phyloP scores from a whole-genome alignment of 2,329 filamentous ascomycete genomes.

The Diaporthe eres region DNA sequence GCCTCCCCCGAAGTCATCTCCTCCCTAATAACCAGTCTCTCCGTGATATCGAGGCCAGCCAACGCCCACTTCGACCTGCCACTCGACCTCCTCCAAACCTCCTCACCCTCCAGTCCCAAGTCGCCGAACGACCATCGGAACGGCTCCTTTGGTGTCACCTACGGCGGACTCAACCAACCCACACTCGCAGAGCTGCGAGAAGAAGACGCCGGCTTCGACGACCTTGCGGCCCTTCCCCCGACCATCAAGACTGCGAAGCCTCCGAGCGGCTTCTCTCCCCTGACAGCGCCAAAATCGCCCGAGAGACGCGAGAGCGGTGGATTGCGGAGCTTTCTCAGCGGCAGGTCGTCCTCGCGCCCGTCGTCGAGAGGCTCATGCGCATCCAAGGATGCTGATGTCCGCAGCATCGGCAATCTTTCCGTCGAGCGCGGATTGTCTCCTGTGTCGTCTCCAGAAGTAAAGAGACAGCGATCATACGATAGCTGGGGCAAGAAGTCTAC shows the following conservation, averaged over 20 bases:
- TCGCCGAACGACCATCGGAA: slow-evolving; percentile 54
- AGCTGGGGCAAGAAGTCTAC: slow-evolving; percentile 72
- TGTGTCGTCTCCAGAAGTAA: slow-evolving; percentile 63
- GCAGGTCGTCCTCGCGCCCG: slow-evolving; percentile 64
- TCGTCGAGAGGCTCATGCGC: slow-evolving; percentile 71
- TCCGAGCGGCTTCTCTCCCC: slow-evolving; percentile 79
- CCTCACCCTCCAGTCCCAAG: slow-evolving; percentile 15
- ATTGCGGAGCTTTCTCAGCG: slow-evolving; percentile 72
- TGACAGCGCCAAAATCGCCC: slow-evolving; percentile 75
- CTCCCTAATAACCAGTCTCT: slow-evolving; percentile 77
- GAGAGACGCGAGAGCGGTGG: slow-evolving; percentile 60
- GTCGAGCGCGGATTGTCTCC: slow-evolving; percentile 66
- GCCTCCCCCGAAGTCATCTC: slow-evolving; percentile 80
- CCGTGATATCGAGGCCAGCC: slow-evolving; percentile 77
- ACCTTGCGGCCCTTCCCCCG: slow-evolving; percentile 75
- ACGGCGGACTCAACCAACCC: slow-evolving; percentile 73
- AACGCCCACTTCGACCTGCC: slow-evolving; percentile 78
- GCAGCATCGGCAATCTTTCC: slow-evolving; percentile 75
- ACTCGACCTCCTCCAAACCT: slow-evolving; percentile 57
- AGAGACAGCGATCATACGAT: slow-evolving; percentile 69
- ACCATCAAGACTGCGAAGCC: slow-evolving; percentile 86
- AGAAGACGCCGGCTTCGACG: slow-evolving; percentile 66
- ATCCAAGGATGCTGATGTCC: slow-evolving; percentile 70
- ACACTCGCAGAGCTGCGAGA: slow-evolving; percentile 64
- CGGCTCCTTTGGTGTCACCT: slow-evolving; percentile 79